These are phyloP conservation scores for Ophiocordyceps unilateralis DNA, from an alignment of 2,329 filamentous ascomycete genomes.

Conservation along the genomic window DNA sequence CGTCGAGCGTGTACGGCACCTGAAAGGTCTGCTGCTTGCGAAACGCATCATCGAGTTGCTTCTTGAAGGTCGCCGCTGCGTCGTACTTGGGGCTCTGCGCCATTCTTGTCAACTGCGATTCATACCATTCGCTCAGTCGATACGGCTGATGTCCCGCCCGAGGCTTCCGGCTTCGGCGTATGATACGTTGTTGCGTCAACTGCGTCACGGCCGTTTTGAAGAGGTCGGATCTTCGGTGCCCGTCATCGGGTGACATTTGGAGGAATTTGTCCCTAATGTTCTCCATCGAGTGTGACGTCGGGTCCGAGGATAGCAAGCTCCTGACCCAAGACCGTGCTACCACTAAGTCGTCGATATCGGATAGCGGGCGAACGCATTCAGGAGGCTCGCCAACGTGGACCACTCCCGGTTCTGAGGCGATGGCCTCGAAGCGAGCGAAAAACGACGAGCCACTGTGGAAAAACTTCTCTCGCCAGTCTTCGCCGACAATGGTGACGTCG, in stretches of 20 bases:
- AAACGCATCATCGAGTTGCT: constrained; percentile 39
- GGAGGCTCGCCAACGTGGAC: constrained; percentile 8
- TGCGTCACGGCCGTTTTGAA: constrained; percentile 30
- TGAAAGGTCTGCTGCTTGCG: constrained; percentile 19
- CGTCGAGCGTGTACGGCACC: constrained; percentile 39
- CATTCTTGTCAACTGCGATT: constrained; percentile 36
- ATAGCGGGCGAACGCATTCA: not conserved
- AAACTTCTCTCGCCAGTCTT: constrained; percentile 39
- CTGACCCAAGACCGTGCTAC: constrained; percentile 42
- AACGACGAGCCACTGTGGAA: constrained; percentile 35
- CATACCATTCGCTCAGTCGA: constrained; percentile 42
- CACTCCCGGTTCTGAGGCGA: constrained; percentile 29
- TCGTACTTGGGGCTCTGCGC: constrained; percentile 36
- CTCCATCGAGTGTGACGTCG: constrained; percentile 28
- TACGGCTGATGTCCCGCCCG: constrained; percentile 43
- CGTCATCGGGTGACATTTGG: constrained; percentile 24
- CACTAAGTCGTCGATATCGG: constrained; percentile 12
- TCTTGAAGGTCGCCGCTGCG: constrained; percentile 43
- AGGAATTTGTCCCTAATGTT: constrained; percentile 33
- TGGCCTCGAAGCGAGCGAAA: constrained; percentile 38
- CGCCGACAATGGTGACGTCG: constrained; percentile 12
- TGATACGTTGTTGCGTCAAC: constrained; percentile 33
- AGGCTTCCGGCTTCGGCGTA: constrained; percentile 41
- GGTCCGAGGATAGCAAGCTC: constrained; percentile 36
- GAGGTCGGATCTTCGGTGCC: constrained; percentile 22